Evolutionary conservation across 306 rosid genomes (phyloP), one percentile per base, ranked within the genome.

Genomic region (Gastrolobium villosum): DNA sequence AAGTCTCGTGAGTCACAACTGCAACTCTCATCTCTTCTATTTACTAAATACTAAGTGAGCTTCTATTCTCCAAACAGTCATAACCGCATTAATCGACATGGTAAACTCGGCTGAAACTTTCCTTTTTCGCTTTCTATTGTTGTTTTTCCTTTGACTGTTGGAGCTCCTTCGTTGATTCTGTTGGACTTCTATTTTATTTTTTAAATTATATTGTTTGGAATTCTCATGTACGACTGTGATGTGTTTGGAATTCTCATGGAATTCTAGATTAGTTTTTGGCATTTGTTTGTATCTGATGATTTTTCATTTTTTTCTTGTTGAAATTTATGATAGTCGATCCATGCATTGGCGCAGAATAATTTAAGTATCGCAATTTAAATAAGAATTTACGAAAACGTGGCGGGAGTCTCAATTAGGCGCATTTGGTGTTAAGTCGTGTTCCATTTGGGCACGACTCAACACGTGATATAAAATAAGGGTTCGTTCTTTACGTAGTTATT

Each of bases 1-100:
- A n/a, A n/a, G n/a, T n/a, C n/a, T n/a, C n/a, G n/a, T n/a, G n/a
- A n/a, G n/a, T n/a, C n/a, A n/a, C n/a, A n/a, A n/a, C n/a, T n/a
- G n/a, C n/a, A n/a, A n/a, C n/a, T n/a, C n/a, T n/a, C n/a, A n/a
- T n/a, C n/a, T n/a, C n/a, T n/a, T n/a, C n/a, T n/a, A n/a, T n/a
- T n/a, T n/a, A n/a, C n/a, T n/a, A n/a, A n/a, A n/a, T n/a, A n/a
- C n/a, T n/a, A n/a, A n/a, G n/a, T n/a, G n/a, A n/a, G n/a, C n/a
- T n/a, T n/a, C n/a, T n/a, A n/a, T n/a, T n/a, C n/a, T n/a, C n/a
- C n/a, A n/a, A n/a, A n/a, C n/a, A n/a, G n/a, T n/a, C n/a, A n/a
- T n/a, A n/a, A n/a, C 81, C 75, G 85, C 80, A 79, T 75, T 85
- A 85, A 87, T 90, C 91, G 85, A 85, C 90, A 96, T 96, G 99